phyloP scores from a whole-genome alignment of 352 stramenopile species.

The Globisporangium middletonii region DNA sequence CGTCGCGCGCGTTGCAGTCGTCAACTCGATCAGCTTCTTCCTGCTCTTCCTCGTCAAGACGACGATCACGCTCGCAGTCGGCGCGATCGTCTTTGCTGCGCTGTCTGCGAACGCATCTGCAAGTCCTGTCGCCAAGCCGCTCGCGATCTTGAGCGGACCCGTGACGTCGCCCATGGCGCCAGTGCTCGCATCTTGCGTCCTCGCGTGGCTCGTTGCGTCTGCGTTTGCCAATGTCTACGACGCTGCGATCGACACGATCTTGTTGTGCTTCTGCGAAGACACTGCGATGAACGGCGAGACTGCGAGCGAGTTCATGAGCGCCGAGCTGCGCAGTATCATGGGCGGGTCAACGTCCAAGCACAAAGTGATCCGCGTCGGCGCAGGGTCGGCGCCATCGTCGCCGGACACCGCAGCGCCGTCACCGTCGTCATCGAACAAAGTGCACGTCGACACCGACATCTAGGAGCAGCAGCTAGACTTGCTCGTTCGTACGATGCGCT shows the following conservation, averaged over 20 bases:
- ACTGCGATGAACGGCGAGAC: constrained; percentile 49
- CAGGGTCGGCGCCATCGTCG: not conserved
- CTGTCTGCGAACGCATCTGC: constrained; percentile 27
- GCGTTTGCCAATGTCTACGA: constrained; percentile 94
- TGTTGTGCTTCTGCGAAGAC: constrained; percentile 97
- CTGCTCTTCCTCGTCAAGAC: constrained; percentile 93
- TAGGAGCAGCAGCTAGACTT: constrained; percentile 8
- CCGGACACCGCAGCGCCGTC: not conserved
- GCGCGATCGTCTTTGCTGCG: constrained; percentile 40
- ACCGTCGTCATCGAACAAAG: constrained; percentile 14
- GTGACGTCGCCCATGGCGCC: constrained; percentile 90
- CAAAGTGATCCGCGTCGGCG: constrained; percentile 35
- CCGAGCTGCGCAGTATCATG: constrained; percentile 63
- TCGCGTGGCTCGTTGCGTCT: constrained; percentile 88
- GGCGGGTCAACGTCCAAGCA: constrained; percentile 25
- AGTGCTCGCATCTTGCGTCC: constrained; percentile 68
- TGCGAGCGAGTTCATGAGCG: constrained; percentile 76
- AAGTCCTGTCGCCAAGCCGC: constrained; percentile 22
- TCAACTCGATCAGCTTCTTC: constrained; percentile 91
- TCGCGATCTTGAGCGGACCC: constrained; percentile 61
- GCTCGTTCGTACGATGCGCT: not conserved
- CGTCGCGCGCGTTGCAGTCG: constrained; percentile 87
- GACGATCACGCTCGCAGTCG: constrained; percentile 53
- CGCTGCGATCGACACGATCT: constrained; percentile 92
- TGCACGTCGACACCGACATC: constrained; percentile 39